phyloP scores from a whole-genome alignment of 192 early-diverging fungal species.

The Coemansia brasiliensis region DNA sequence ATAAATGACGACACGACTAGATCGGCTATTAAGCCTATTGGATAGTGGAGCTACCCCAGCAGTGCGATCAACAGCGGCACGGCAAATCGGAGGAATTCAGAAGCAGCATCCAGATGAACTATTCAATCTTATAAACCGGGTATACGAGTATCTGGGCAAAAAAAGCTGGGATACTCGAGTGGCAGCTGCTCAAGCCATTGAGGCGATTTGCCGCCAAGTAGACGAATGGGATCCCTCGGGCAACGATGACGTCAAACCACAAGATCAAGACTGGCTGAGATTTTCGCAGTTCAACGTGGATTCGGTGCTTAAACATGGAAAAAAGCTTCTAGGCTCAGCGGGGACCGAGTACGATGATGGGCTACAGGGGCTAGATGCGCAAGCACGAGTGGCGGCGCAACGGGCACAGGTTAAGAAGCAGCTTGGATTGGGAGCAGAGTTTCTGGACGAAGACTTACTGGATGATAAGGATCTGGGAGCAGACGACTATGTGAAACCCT shows the following conservation, averaged over 20 bases:
- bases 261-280: slow-evolving; percentile 57
- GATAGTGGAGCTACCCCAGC: slow-evolving; percentile 90
- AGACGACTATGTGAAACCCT: slow-evolving; percentile 7
- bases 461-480: slow-evolving; percentile 76
- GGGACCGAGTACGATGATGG: slow-evolving; percentile 90
- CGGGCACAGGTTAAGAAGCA: slow-evolving; percentile 79
- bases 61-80: slow-evolving; percentile 87
- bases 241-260: slow-evolving; percentile 11
- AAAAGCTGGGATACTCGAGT: slow-evolving; percentile 93
- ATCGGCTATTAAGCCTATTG: slow-evolving; percentile 88
- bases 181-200: slow-evolving; percentile 89
- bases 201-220: slow-evolving; percentile 88
- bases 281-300: slow-evolving; percentile 86
- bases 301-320: slow-evolving; percentile 75
- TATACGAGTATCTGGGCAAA: slow-evolving; percentile 71
- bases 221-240: slow-evolving; percentile 75
- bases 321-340: slow-evolving; percentile 77
- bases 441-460: slow-evolving; percentile 88
- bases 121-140: slow-evolving; percentile 72
- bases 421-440: slow-evolving; percentile 84
- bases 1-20: slow-evolving; percentile 69
- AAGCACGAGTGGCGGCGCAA: slow-evolving; percentile 79
- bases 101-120: slow-evolving; percentile 92
- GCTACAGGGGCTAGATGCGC: slow-evolving; percentile 71
- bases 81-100: slow-evolving; percentile 94